Conservation (phyloP, 1,284 basidiomycete genomes). For the Rugosomyces carneus region DNA sequence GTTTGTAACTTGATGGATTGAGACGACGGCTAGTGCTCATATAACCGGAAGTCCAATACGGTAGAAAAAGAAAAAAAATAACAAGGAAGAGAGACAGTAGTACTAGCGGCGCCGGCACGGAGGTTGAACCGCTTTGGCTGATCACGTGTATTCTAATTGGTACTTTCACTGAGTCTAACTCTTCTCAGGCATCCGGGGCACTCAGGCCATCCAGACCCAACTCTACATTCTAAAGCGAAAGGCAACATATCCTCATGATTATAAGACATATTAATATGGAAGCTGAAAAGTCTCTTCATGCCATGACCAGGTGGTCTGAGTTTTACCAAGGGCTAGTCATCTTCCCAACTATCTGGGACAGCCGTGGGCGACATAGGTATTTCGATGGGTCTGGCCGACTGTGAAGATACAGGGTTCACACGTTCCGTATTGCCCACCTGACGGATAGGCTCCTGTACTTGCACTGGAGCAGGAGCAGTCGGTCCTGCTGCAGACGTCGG, state of each 20-base stretch:
- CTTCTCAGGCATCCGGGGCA: neutral
- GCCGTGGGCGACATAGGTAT: slow-evolving; percentile 4
- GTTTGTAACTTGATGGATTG: neutral
- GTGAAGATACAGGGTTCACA: slow-evolving; percentile 9
- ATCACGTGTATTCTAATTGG: slow-evolving; percentile 3
- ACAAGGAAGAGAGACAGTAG: no score
- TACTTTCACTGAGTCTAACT: slow-evolving; percentile 1
- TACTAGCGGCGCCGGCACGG: no score
- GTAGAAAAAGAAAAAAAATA: no score
- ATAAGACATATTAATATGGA: no score
- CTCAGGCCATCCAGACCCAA: no score
- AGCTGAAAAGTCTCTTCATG: no score
- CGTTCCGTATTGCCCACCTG: slow-evolving; percentile 5
- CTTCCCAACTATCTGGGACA: slow-evolving; percentile 31
- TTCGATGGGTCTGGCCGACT: neutral
- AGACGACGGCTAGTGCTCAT: neutral
- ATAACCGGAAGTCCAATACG: no score
- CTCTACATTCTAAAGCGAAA: no score
- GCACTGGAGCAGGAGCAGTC: neutral
- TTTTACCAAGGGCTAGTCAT: slow-evolving; percentile 17
- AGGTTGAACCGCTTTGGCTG: neutral
- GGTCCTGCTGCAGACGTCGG: slow-evolving; percentile 3
- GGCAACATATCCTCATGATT: no score
- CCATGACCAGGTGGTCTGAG: no score
- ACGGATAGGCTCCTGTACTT: neutral